Base-by-base conservation (phyloP, 495 filamentous ascomycete genomes). In the Rostrohypoxylon terebratum region DNA sequence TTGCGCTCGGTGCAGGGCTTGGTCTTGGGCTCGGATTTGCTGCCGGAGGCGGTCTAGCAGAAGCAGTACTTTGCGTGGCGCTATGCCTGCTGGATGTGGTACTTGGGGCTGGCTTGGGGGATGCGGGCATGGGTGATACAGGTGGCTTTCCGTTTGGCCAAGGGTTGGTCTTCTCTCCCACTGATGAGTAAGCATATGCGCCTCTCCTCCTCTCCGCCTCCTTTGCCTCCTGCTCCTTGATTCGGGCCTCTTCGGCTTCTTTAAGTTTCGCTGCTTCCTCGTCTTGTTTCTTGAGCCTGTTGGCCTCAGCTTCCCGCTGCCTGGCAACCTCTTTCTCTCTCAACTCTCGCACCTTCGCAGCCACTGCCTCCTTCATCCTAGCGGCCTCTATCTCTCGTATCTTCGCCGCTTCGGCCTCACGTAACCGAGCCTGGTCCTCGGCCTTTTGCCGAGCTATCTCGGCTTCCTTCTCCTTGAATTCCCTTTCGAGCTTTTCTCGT, bases 81-180 rank as follows among this genome's bases (percentile, higher is more conserved):
- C 63, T 74, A 9, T 50, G 66, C 62, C 73, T 71, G 53, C 77
- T 70, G 74, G 79, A 69, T 69, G 77, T 62, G 69, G 72, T 45
- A 47, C 75, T 76, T 76, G 40, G 71, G 57, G 36, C 51, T 34
- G 74, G 55, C 45, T 63, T 71, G 45, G 63, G 73, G 57, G 69
- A 75, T 59, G 65, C 70, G 61, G 68, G 75, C 69, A 34, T 74
- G 63, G 47, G 72, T 73, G 69, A 31, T 7, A 31, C 10, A n/a
- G 48, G 79, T 58, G 81, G 85, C 75, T 80, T 81, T 57, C 83
- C 85, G 44, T 84, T 85, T 20, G 83, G 86, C 86, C 86, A 87
- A 66, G 85, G 83, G 74, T 84, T 87, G 7, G 83, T 86, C 79
- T 81, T 88, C 66, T 89, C 87, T 54, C 87, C 86, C 10, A 85